These are phyloP conservation scores for Plectosphaerella plurivora DNA, from an alignment of 2,329 filamentous ascomycete species.

Conservation along the genomic window DNA sequence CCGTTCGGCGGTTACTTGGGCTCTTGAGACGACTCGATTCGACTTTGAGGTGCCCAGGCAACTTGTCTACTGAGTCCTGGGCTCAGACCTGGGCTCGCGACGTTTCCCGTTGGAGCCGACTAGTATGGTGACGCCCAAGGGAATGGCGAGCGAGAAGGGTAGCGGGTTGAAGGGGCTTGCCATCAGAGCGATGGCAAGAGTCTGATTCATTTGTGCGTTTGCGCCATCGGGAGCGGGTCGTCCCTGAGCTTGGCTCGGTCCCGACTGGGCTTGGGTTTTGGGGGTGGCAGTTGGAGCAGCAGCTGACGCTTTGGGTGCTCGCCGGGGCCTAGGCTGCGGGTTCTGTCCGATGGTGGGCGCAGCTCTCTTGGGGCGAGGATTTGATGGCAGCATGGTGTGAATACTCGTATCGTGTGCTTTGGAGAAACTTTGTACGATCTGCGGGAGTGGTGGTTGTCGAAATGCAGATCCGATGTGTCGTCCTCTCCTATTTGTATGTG, in stretches of 20 bases:
- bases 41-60: not conserved
- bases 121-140: constrained; percentile 15
- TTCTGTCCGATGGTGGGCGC: not conserved
- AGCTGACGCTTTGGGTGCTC: not conserved
- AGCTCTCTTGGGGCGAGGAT: not conserved
- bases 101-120: constrained; percentile 1
- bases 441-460: too few species aligned
- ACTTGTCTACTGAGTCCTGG: not conserved
- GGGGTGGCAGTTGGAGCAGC: not conserved
- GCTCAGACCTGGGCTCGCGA: not conserved
- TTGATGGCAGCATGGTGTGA: not conserved
- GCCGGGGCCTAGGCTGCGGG: not conserved
- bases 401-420: not conserved
- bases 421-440: not conserved
- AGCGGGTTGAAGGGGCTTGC: constrained; percentile 13
- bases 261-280: not conserved
- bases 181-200: constrained; percentile 17
- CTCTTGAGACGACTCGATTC: not conserved
- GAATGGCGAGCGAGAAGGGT: constrained; percentile 16
- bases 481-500: not conserved
- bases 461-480: not conserved
- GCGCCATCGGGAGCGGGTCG: constrained; percentile 7
- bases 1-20: too few species aligned
- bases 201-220: constrained; percentile 18
- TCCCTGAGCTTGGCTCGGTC: not conserved